These are phyloP conservation scores for Wallacemonas sp. DNA, from an alignment of 208 protist species.

Conservation along the genomic window DNA sequence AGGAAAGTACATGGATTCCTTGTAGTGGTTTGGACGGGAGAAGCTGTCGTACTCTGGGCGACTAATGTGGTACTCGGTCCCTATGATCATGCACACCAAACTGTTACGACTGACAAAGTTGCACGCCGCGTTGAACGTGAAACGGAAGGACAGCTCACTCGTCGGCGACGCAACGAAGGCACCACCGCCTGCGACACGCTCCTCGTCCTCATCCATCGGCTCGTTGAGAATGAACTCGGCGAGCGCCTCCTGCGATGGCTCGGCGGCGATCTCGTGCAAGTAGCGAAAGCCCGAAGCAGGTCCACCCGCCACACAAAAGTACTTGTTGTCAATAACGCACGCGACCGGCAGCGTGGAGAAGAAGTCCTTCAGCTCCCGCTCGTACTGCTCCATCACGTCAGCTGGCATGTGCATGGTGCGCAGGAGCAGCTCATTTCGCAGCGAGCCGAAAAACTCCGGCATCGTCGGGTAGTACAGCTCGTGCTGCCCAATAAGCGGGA, in stretches of 20 bases:
- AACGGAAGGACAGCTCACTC: conserved; percentile 54
- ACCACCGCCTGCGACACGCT: conserved; percentile 50
- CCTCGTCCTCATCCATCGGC: conserved; percentile 85
- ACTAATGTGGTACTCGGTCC: conserved; percentile 81
- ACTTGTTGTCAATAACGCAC: conserved; percentile 65
- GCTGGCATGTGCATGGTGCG: conserved; percentile 29
- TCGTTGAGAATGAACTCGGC: conserved; percentile 78
- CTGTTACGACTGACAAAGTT: conserved; percentile 80
- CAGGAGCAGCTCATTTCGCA: conserved; percentile 62
- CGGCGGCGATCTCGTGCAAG: conserved; percentile 43
- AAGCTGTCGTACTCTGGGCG: conserved; percentile 75
- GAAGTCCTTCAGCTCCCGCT: conserved; percentile 50
- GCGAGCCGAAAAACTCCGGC: conserved; percentile 72
- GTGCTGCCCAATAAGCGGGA: conserved; percentile 70
- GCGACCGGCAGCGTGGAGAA: conserved; percentile 63
- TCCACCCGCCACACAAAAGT: conserved; percentile 75
- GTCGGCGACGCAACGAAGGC: conserved; percentile 57
- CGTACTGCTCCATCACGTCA: conserved; percentile 38
- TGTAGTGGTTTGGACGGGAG: conserved; percentile 64
- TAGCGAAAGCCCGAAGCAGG: conserved; percentile 49
- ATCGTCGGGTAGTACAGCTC: conserved; percentile 78
- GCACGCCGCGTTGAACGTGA: conserved; percentile 78
- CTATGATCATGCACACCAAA: conserved; percentile 59
- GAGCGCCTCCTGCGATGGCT: conserved; percentile 27
- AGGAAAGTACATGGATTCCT: conserved; percentile 80